Conservation (phyloP, 495 filamentous ascomycete genomes). For the Margaritispora aquatica region DNA sequence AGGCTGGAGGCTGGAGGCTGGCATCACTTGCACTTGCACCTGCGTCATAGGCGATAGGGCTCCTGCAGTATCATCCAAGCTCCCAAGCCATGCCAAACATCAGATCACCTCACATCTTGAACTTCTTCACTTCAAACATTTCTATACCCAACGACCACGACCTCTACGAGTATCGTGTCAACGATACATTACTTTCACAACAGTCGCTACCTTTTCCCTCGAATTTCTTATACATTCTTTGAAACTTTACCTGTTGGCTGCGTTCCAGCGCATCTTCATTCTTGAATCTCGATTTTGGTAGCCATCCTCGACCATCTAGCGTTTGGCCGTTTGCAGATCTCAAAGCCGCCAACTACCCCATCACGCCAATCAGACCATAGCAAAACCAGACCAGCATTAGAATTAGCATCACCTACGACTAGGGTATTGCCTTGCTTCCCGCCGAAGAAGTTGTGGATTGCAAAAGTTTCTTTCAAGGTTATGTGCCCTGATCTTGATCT, state of each 20-base stretch:
- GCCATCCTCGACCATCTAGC: too few relatives aligned
- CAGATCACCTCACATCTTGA: background rate
- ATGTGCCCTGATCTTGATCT: background rate
- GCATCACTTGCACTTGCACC: constrained; percentile 1
- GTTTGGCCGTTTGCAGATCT: too few relatives aligned
- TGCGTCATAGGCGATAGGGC: constrained; percentile 11
- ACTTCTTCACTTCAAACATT: background rate
- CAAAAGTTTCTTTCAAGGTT: background rate
- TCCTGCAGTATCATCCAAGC: background rate
- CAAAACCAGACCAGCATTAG: too few relatives aligned
- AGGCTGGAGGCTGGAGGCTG: too few relatives aligned
- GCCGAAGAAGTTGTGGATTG: too few relatives aligned
- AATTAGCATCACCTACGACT: background rate
- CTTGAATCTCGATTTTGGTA: background rate
- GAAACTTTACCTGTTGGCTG: background rate
- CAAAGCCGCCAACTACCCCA: too few relatives aligned
- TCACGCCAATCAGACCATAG: too few relatives aligned
- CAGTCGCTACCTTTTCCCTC: background rate
- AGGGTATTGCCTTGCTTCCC: constrained; percentile 12
- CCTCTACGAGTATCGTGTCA: background rate
- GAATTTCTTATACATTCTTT: background rate
- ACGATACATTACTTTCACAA: background rate
- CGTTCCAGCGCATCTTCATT: background rate
- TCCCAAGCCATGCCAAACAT: background rate
- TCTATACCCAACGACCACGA: background rate